Evolutionary conservation across 306 rosid genomes (phyloP).

Genomic region (Inga laurina): DNA sequence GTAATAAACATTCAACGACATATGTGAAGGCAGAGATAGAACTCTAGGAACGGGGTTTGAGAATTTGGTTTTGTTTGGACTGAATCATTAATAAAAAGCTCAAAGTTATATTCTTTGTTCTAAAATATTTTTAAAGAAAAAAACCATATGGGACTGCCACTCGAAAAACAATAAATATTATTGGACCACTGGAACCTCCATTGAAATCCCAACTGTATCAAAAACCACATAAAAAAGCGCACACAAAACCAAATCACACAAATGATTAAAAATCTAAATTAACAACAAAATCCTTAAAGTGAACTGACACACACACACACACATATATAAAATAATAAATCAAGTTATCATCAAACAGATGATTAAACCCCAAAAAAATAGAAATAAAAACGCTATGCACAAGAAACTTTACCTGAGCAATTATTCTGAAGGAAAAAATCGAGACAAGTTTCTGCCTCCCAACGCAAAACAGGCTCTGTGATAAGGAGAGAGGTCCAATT

Average conservation of each 20-base stretch:
- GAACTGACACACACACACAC: too few relatives aligned
- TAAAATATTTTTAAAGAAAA: too few relatives aligned
- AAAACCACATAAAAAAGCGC: neutral
- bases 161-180: neutral
- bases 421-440: slow-evolving; percentile 25
- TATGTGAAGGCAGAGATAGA: neutral
- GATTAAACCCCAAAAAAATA: neutral
- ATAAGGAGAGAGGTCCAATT: slow-evolving; percentile 7
- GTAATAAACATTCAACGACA: neutral
- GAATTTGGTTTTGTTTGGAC: neutral
- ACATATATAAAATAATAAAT: too few relatives aligned
- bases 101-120: neutral
- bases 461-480: slow-evolving; percentile 28
- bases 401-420: slow-evolving; percentile 43
- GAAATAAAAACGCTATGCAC: neutral
- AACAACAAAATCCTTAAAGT: neutral
- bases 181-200: neutral
- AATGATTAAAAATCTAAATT: neutral
- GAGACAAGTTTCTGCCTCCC: slow-evolving; percentile 27
- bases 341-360: neutral
- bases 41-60: neutral
- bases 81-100: too few relatives aligned
- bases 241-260: too few relatives aligned
- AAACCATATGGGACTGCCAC: neutral
- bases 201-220: neutral